Evolutionary conservation across 306 rosid species (phyloP).

Genomic region (Vigna trinervia): DNA sequence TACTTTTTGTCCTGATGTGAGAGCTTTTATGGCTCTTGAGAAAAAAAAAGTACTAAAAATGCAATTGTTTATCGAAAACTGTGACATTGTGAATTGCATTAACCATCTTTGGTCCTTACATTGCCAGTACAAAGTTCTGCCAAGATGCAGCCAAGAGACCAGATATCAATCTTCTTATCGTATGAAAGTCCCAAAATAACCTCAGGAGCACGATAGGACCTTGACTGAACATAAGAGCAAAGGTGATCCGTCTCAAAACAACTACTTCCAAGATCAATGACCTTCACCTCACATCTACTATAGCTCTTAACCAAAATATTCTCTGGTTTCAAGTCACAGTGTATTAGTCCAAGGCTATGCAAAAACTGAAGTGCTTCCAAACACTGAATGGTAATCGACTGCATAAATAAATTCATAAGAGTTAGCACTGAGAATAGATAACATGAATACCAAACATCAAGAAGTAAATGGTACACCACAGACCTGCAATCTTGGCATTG

Average conservation of each 20-base stretch:
- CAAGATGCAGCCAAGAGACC: constrained; percentile 97
- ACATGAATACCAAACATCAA: constrained; percentile 22
- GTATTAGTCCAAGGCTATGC: constrained; percentile 88
- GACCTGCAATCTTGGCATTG: constrained; percentile 95
- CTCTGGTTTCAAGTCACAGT: constrained; percentile 92
- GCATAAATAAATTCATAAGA: constrained; percentile 44
- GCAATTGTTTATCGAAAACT: neutral
- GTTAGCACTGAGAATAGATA: constrained; percentile 29
- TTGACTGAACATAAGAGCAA: constrained; percentile 88
- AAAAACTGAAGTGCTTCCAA: constrained; percentile 82
- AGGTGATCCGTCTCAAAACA: constrained; percentile 95
- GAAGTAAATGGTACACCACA: constrained; percentile 47
- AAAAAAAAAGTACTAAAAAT: neutral
- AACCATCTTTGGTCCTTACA: constrained; percentile 60
- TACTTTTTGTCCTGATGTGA: neutral
- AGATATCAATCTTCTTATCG: constrained; percentile 84
- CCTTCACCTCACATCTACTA: constrained; percentile 95
- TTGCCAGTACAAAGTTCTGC: constrained; percentile 93
- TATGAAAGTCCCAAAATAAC: constrained; percentile 90
- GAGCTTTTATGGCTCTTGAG: constrained; percentile 10
- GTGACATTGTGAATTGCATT: constrained; percentile 21
- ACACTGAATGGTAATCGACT: constrained; percentile 93
- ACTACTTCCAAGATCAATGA: constrained; percentile 96
- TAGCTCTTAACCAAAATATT: constrained; percentile 92
- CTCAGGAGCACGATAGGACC: constrained; percentile 96